These are phyloP conservation scores for Rubroboletus pulcherrimus DNA, from an alignment of 768 basidiomycete genomes.

Conservation along the genomic window DNA sequence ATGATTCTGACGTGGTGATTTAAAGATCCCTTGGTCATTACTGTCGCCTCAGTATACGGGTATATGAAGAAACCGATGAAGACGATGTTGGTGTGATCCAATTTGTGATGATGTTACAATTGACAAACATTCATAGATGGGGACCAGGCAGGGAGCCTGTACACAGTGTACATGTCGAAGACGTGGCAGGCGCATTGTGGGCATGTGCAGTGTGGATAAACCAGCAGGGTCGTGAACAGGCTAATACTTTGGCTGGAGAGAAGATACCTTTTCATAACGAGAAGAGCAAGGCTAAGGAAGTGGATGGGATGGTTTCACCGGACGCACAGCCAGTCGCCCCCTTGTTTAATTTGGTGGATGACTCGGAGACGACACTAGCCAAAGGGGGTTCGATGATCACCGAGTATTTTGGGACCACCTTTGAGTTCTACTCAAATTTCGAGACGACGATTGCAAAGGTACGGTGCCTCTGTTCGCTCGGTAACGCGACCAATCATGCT, in stretches of 20 bases:
- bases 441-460: conserved; percentile 69
- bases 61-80: conserved; percentile 84
- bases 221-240: conserved; percentile 57
- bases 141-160: conserved; percentile 72
- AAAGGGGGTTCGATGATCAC: conserved; percentile 65
- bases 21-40: conserved; percentile 65
- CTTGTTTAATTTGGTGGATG: conserved; percentile 83
- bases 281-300: conserved; percentile 60
- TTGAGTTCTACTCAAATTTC: conserved; percentile 75
- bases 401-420: conserved; percentile 71
- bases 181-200: conserved; percentile 76
- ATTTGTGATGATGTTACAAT: background rate
- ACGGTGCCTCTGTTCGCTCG: conserved; percentile 2
- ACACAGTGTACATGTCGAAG: conserved; percentile 74
- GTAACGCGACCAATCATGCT: background rate
- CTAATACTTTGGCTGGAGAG: conserved; percentile 49
- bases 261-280: conserved; percentile 47
- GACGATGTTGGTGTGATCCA: conserved; percentile 53
- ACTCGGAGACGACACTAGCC: conserved; percentile 65
- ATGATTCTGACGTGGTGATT: conserved; percentile 11
- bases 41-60: conserved; percentile 77
- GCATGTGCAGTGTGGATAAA: conserved; percentile 76
- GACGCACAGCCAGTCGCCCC: conserved; percentile 63
- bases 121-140: conserved; percentile 49
- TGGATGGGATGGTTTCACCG: conserved; percentile 57